phyloP scores from a whole-genome alignment of 1,284 basidiomycete species.

The Tylopilus sp. region DNA sequence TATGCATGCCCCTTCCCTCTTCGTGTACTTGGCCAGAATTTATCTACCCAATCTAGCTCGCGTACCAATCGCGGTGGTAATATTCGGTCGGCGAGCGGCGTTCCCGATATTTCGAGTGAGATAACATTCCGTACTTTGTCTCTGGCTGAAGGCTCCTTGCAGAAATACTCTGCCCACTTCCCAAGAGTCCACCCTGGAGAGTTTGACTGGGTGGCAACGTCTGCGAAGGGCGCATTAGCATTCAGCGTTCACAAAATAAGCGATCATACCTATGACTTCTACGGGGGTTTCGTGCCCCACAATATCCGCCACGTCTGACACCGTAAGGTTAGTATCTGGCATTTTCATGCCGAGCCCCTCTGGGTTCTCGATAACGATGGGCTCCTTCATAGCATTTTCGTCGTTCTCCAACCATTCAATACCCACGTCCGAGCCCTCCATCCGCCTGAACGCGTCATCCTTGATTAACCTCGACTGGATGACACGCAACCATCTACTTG shows the following conservation, averaged over 20 bases:
- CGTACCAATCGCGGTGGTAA: constrained; percentile 81
- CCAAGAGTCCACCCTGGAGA: constrained; percentile 82
- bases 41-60: constrained; percentile 96
- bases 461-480: constrained; percentile 63
- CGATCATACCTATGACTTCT: constrained; percentile 79
- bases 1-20: constrained; percentile 73
- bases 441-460: constrained; percentile 58
- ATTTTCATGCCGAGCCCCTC: constrained; percentile 85
- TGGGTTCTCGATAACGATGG: constrained; percentile 68
- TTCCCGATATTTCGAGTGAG: constrained; percentile 81
- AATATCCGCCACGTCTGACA: constrained; percentile 75
- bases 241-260: neutral
- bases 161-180: constrained; percentile 89
- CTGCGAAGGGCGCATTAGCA: constrained; percentile 38
- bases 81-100: constrained; percentile 70
- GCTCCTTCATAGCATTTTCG: constrained; percentile 68
- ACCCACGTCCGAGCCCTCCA: constrained; percentile 63
- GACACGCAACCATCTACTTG: constrained; percentile 63
- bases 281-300: constrained; percentile 77
- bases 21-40: constrained; percentile 81
- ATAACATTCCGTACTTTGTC: constrained; percentile 92
- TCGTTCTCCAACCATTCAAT: constrained; percentile 71
- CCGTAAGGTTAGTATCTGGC: constrained; percentile 64
- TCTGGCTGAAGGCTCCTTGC: constrained; percentile 56
- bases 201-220: constrained; percentile 80